Base-by-base conservation (phyloP, 495 filamentous ascomycete genomes). In the Penicillium coprophilum region DNA sequence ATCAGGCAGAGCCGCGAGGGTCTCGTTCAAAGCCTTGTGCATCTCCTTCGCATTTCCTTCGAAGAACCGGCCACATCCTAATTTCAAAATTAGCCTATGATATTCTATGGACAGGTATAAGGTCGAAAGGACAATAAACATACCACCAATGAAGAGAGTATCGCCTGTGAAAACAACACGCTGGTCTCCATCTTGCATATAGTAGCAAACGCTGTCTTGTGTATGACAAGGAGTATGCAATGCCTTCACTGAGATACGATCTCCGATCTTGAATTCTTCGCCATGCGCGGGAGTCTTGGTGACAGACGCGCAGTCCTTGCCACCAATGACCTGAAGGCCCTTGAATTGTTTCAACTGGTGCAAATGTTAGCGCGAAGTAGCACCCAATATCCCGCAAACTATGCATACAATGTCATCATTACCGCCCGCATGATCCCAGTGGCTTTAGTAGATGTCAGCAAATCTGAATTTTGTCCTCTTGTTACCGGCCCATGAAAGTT, bases 191-290 rank as follows among this genome's bases (percentile, higher is more conserved):
- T 97, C 94, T 70, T 96, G 82, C 79, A 94, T 84, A 49, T 82
- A 83, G 62, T 84, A 98, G 80, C 94, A 97, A 61, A 98, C 96
- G 65, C 91, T 96, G 71, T 98, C 94, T 72, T 97, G 94, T 3
- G 94, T 98, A 69, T 98, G 95, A 69, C 94, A 98, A 4, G 94
- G 94, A 8, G 94, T 98, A 73, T 97, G 87, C 23, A 97, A 73
- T n/a, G 89, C 89, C 65, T 84, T 94, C 50, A 97, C 91, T 2
- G 80, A 80, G 64, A 98, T 93, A 36, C 76, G 74, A 52, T 87
- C 82, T 54, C 95, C 94, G 55, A 97, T 85, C 61, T 83, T 87
- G 79, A 97, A 97, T 12, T 71, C 82, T 62, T 89, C 83, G 27
- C 84, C 85, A 71, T 97, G 82, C 2, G 72, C 71, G 1, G 92